Evolutionary conservation across 352 stramenopile genomes (phyloP).

Genomic region (Phytophthora crassamura): DNA sequence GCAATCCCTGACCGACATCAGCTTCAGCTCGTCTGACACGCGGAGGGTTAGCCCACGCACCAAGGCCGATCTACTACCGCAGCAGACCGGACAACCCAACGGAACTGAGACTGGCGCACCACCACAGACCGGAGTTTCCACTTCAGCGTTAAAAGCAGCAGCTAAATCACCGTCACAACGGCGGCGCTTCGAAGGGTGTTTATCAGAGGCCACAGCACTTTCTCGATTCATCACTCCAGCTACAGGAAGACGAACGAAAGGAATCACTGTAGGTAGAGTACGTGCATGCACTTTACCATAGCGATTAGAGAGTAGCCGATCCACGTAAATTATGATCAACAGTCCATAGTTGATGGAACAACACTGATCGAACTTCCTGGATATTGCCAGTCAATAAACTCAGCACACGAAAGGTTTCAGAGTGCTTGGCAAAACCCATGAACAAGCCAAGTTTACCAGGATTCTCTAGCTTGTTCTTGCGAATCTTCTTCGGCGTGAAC

Average conservation of each 20-base stretch:
- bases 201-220: not conserved
- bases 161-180: conserved; percentile 9
- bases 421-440: conserved; percentile 11
- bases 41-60: not conserved
- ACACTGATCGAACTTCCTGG: conserved; percentile 4
- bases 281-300: not conserved
- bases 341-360: conserved; percentile 10
- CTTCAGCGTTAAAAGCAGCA: not conserved
- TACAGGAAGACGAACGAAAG: not conserved
- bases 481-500: conserved; percentile 16
- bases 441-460: conserved; percentile 11
- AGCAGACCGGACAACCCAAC: conserved; percentile 4
- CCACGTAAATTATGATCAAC: conserved; percentile 9
- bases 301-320: conserved; percentile 2
- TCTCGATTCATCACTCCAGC: not conserved
- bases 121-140: not conserved
- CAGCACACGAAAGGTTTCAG: conserved; percentile 1
- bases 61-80: conserved; percentile 1
- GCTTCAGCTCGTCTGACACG: not conserved
- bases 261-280: not conserved
- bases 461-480: conserved; percentile 4
- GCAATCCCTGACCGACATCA: too few species aligned
- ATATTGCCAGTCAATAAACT: conserved; percentile 3
- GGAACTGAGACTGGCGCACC: not conserved
- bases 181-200: conserved; percentile 14